Conservation (phyloP, 805 yeast genomes). For the Clavispora carvajalis region DNA sequence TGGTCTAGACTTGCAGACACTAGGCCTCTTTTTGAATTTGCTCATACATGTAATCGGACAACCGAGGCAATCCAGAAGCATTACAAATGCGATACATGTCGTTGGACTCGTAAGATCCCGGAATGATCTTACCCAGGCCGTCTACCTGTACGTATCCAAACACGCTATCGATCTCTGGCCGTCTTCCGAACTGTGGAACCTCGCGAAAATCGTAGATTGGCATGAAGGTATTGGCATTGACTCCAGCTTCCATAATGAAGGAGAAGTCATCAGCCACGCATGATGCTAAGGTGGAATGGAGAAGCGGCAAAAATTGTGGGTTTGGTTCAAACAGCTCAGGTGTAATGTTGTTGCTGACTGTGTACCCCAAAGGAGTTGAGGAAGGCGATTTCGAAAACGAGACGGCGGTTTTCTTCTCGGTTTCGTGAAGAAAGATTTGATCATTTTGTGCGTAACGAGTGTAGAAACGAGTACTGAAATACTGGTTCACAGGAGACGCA, state of each 20-base stretch:
- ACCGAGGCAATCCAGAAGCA: slow-evolving; percentile 18
- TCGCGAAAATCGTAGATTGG: slow-evolving; percentile 69
- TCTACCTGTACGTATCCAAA: slow-evolving; percentile 66
- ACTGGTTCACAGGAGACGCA: not conserved
- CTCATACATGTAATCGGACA: slow-evolving; percentile 15
- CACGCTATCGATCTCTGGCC: slow-evolving; percentile 66
- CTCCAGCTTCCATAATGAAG: slow-evolving; percentile 51
- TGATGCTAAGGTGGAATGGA: slow-evolving; percentile 26
- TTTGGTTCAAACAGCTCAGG: slow-evolving; percentile 24
- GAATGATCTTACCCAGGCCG: slow-evolving; percentile 47
- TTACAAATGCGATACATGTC: slow-evolving; percentile 49
- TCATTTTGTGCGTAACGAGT: slow-evolving; percentile 4
- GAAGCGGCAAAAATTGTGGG: slow-evolving; percentile 21
- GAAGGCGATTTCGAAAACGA: slow-evolving; percentile 19
- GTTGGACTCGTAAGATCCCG: slow-evolving; percentile 53
- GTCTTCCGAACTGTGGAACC: slow-evolving; percentile 58
- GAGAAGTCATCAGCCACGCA: slow-evolving; percentile 38
- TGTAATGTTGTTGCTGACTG: slow-evolving; percentile 9
- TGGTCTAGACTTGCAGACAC: not conserved
- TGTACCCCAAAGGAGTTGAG: slow-evolving; percentile 20
- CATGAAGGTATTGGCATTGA: slow-evolving; percentile 50
- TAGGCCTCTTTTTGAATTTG: slow-evolving; percentile 10
- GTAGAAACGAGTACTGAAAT: not conserved
- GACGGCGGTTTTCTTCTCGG: slow-evolving; percentile 9
- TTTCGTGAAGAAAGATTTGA: slow-evolving; percentile 13